Evolutionary conservation across 1,284 basidiomycete species (phyloP), one percentile per base, ranked within the genome.

Genomic region (Ceratobasidium sp.): DNA sequence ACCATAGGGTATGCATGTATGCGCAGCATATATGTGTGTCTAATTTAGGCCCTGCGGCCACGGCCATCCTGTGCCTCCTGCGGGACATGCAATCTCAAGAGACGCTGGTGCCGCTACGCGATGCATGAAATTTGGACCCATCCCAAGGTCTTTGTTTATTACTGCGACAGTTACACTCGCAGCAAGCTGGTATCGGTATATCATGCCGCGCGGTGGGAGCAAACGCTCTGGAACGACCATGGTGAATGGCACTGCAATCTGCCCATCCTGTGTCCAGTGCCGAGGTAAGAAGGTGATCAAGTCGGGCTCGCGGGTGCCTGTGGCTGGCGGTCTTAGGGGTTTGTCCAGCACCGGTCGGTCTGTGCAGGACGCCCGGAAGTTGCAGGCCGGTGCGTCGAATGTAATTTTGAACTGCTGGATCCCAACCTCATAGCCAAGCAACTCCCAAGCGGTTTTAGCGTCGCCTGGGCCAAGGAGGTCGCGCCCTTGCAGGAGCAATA

Each of bases 321-420:
- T n/a, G n/a, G n/a, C n/a, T 65, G 31, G 56, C 13, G 19, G 43
- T 24, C 41, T 53, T 31, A 53, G 53, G 11, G 34, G 53, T 2
- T 22, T 31, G 29, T 34, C 29, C 7, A 14, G 29, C 1, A 27
- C n/a, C 16, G 66, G 66, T 29, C 31, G 34, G 39, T 69, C 66
- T 16, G 66, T 53, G 34, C 31, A 9, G 22, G 34, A 69, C 19
- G 53, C 24, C 11, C 41, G 53, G 53, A 54, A 14, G 22, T 69
- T 56, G 39, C 29, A 53, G 24, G 34, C 22, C 16, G 51, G 39
- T 7, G 66, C 53, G 41, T 37, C 39, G 11, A 69, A 29, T 2
- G 54, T 69, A 13, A 69, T 69, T 19, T 69, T 53, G 54, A 69
- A 69, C 5, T 58, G 53, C 34, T 69, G 66, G 51, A 69, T 69